Percentiles rank a stretch among this genome's conserved stretches.
These are phyloP conservation scores for Cryptosporidium ubiquitum DNA, from an alignment of 169 alveolate genomes.

Conservation along the genomic window DNA sequence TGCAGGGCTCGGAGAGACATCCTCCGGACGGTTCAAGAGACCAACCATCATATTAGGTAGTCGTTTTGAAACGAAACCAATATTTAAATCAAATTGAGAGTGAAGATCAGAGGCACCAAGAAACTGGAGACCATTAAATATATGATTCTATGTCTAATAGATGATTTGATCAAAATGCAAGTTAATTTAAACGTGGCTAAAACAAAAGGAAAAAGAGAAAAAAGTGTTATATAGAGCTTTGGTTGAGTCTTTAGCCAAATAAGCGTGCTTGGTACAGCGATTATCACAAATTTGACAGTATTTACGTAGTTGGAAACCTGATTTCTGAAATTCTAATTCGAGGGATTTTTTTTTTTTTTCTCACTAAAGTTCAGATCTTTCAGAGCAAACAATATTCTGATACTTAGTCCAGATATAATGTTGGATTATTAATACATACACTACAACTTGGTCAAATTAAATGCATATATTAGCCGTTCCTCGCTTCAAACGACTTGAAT, in stretches of 20 bases:
- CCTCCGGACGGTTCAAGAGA: conserved; percentile 33
- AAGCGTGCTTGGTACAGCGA: conserved; percentile 20
- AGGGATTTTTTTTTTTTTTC: conserved; percentile 1
- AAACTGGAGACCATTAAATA: conserved; percentile 26
- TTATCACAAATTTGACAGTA: conserved; percentile 26
- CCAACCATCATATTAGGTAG: conserved; percentile 57
- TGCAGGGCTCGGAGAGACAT: neutral
- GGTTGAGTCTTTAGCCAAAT: conserved; percentile 32
- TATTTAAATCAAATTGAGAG: neutral
- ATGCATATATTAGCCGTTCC: conserved; percentile 2
- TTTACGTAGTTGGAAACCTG: conserved; percentile 8
- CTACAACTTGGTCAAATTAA: conserved; percentile 24
- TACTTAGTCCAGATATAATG: neutral
- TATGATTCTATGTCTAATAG: conserved; percentile 20
- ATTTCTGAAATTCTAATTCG: conserved; percentile 4
- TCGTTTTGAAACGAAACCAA: neutral
- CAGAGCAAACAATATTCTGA: neutral
- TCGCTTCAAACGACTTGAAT: conserved; percentile 4
- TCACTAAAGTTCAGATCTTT: conserved; percentile 1
- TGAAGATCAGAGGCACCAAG: conserved; percentile 21
- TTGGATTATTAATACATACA: neutral
- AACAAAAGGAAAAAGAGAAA: conserved; percentile 23
- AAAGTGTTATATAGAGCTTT: conserved; percentile 6
- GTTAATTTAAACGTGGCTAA: conserved; percentile 18
- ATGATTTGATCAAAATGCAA: neutral